These are phyloP conservation scores for Cucumis hystrix DNA, from an alignment of 306 rosid species.

Conservation along the genomic window DNA sequence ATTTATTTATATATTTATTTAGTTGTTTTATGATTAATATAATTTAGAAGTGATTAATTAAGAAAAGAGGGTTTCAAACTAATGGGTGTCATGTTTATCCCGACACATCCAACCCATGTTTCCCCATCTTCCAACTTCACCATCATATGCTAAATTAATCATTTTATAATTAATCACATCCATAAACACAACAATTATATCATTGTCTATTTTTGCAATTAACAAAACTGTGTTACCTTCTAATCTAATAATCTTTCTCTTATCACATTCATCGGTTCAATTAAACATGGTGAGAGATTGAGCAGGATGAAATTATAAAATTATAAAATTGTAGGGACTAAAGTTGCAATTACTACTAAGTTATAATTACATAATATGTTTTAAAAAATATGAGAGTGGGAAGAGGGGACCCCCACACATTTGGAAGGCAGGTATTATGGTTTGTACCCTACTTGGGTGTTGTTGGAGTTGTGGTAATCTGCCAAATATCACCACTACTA, in stretches of 20 bases:
- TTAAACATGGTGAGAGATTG: too few species aligned
- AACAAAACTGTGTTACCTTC: too few species aligned
- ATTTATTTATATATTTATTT: too few species aligned
- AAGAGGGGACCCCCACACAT: neutral
- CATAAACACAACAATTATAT: neutral
- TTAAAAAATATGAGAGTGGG: neutral
- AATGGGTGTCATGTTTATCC: slow-evolving; percentile 12
- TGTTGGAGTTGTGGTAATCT: neutral
- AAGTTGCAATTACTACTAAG: too few species aligned
- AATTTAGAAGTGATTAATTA: neutral
- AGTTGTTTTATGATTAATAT: too few species aligned
- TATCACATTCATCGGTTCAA: too few species aligned
- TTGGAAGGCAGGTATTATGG: slow-evolving; percentile 2
- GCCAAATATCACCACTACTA: neutral
- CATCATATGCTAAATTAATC: neutral
- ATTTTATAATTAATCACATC: neutral
- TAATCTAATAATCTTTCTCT: too few species aligned
- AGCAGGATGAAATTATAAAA: too few species aligned
- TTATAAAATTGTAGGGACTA: neutral
- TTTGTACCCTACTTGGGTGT: slow-evolving; percentile 1
- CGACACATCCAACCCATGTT: slow-evolving; percentile 9
- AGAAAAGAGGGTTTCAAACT: neutral
- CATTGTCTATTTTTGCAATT: neutral
- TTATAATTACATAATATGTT: too few species aligned
- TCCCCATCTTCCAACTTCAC: slow-evolving; percentile 8